Evolutionary conservation across 345 rosid genomes (phyloP), one percentile per base, ranked within the genome.

Genomic region (Arabis alpina): DNA sequence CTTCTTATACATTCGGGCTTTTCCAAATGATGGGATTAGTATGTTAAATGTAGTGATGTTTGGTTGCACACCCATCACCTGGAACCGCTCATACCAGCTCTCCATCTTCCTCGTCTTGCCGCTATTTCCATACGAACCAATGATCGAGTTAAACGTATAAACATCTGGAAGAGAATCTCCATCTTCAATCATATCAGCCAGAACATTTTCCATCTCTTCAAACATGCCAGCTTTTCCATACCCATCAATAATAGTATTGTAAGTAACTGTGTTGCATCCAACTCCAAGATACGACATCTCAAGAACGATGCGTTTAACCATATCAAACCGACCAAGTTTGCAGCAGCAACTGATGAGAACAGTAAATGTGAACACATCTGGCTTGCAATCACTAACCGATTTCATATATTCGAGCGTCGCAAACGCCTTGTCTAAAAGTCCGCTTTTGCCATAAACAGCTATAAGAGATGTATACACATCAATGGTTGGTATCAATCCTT

Each of bases 381-480:
- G 98, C 43, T 65, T 82, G 84, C 91, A 90, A 12, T 90, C 89
- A 54, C 81, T 77, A 48, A 72, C 72, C 0, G 92, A 84, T 76
- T 90, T 90, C 97, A 88, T 88, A 50, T 85, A 84, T 37, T 82
- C 92, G 24, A 93, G 71, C 10, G 70, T 66, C 4, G 83, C 76
- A 37, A 86, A 86, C 10, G 92, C 95, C 68, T 82, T 55, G 13
- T 81, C 86, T 3, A 88, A 59, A 51, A 69, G 87, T 13, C 69
- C 86, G 62, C 83, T 82, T 64, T 84, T 80, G 27, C 93, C 88
- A 19, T 86, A 90, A 58, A 88, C 95, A 69, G 85, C 78, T 8
- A 84, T 82, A 32, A 88, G 88, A 71, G 96, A 85, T 4, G 97
- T 86, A 63, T 87, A 90, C 37, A 87, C 98, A 81, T 85, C 95